phyloP scores from a whole-genome alignment of 1,139 yeast species.

The Geotrichum europaeum region DNA sequence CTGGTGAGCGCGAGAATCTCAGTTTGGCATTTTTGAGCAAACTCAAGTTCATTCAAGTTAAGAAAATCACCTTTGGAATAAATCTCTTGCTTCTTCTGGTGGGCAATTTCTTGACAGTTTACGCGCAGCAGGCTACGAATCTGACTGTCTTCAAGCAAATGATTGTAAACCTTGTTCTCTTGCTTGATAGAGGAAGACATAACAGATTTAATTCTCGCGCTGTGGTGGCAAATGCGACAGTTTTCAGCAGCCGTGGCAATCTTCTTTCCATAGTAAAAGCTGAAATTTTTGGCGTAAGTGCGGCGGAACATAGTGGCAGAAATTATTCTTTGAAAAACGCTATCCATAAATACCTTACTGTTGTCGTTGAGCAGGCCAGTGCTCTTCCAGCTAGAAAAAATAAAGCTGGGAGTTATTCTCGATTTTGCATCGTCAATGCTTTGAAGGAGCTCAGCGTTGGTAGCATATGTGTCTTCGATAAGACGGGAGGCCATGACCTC shows the following conservation, averaged over 20 bases:
- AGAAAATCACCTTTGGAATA: not conserved
- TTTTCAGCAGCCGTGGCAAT: not conserved
- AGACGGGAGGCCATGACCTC: not conserved
- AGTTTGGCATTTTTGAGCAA: not conserved
- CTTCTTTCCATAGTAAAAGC: constrained; percentile 5
- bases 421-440: not conserved
- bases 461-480: not conserved
- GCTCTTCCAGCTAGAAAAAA: not conserved
- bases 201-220: not conserved
- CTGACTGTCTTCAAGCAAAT: not conserved
- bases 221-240: constrained; percentile 6
- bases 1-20: not conserved
- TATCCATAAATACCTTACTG: not conserved
- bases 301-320: not conserved
- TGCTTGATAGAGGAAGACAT: not conserved
- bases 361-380: constrained; percentile 1
- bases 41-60: not conserved
- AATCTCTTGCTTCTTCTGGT: not conserved
- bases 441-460: not conserved
- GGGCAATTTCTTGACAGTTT: not conserved
- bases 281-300: not conserved
- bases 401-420: not conserved
- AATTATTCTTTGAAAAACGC: not conserved
- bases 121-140: not conserved
- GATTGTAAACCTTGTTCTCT: not conserved